These are phyloP conservation scores for Mycena venus DNA, from an alignment of 768 basidiomycete genomes.

Conservation along the genomic window DNA sequence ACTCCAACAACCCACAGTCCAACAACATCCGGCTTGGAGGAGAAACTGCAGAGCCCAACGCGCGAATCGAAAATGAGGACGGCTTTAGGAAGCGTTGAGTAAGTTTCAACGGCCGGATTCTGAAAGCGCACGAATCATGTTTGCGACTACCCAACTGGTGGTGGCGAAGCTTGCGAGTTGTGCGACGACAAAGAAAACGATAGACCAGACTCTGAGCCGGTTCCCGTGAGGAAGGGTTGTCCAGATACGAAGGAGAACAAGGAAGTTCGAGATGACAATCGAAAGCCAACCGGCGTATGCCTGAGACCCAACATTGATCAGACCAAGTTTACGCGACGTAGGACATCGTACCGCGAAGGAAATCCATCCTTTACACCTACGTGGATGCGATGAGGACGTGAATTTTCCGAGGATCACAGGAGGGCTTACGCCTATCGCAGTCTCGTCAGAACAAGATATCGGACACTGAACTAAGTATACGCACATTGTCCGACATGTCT, in stretches of 20 bases:
- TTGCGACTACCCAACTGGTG: constrained; percentile 35
- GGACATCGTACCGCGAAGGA: not conserved
- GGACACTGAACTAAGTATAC: not conserved
- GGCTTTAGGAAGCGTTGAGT: not conserved
- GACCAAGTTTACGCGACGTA: not conserved
- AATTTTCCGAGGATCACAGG: not conserved
- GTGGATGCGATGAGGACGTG: not conserved
- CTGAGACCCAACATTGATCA: not conserved
- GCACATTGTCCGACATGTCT: not conserved
- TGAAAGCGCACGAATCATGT: constrained; percentile 38
- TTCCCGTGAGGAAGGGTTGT: constrained; percentile 42
- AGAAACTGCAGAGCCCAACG: constrained; percentile 38
- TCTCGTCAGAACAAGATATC: not conserved
- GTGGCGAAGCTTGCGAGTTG: constrained; percentile 36
- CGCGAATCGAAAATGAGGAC: constrained; percentile 14
- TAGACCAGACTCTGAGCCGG: constrained; percentile 34
- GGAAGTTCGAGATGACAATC: constrained; percentile 27
- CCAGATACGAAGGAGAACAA: constrained; percentile 50
- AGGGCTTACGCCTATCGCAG: not conserved
- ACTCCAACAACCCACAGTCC: constrained; percentile 48
- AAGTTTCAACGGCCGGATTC: no score
- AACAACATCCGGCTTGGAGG: constrained; percentile 33
- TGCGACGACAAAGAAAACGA: constrained; percentile 38
- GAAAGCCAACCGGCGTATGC: constrained; percentile 18
- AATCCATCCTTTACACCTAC: constrained; percentile 22